A percentile compares a stretch with the other conserved stretches of the same genome.
phyloP scores from a whole-genome alignment of 2,329 filamentous ascomycete species.

The Alternaria ethzedia region DNA sequence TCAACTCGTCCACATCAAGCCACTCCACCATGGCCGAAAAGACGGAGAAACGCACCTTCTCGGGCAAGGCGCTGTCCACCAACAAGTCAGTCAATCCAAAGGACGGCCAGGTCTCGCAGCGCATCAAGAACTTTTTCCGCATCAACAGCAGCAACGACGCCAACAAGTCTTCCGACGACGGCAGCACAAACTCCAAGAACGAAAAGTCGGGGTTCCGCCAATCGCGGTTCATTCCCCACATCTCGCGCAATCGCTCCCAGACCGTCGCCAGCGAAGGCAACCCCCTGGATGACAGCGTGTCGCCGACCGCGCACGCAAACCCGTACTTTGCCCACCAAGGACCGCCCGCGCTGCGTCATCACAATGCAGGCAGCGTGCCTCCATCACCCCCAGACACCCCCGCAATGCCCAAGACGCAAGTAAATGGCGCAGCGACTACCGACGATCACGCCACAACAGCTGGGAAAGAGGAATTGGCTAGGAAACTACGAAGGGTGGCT shows the following conservation, averaged over 20 bases:
- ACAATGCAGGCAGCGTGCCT: slow-evolving; percentile 91
- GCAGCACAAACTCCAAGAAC: slow-evolving; percentile 56
- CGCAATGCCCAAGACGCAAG: slow-evolving; percentile 65
- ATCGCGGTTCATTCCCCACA: slow-evolving; percentile 85
- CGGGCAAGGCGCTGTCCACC: slow-evolving; percentile 52
- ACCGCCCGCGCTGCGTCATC: slow-evolving; percentile 88
- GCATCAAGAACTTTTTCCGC: slow-evolving; percentile 73
- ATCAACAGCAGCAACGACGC: slow-evolving; percentile 63
- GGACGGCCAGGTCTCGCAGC: slow-evolving; percentile 64
- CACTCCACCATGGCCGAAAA: slow-evolving; percentile 52
- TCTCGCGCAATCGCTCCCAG: slow-evolving; percentile 84
- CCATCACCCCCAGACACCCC: slow-evolving; percentile 93
- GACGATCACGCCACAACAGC: slow-evolving; percentile 72
- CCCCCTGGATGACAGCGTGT: slow-evolving; percentile 83
- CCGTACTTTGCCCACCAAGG: slow-evolving; percentile 98
- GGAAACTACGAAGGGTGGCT: slow-evolving; percentile 90
- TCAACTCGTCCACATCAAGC: slow-evolving; percentile 48
- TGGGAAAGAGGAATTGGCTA: slow-evolving; percentile 90
- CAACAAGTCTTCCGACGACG: slow-evolving; percentile 48
- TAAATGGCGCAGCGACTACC: slow-evolving; percentile 69
- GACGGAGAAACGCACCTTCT: slow-evolving; percentile 58
- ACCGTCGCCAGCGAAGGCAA: slow-evolving; percentile 95
- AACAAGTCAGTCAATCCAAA: slow-evolving; percentile 58
- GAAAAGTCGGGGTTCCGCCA: slow-evolving; percentile 78
- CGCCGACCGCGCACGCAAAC: slow-evolving; percentile 92